phyloP scores from a whole-genome alignment of 345 rosid species.

The Eucalyptus sp. region DNA sequence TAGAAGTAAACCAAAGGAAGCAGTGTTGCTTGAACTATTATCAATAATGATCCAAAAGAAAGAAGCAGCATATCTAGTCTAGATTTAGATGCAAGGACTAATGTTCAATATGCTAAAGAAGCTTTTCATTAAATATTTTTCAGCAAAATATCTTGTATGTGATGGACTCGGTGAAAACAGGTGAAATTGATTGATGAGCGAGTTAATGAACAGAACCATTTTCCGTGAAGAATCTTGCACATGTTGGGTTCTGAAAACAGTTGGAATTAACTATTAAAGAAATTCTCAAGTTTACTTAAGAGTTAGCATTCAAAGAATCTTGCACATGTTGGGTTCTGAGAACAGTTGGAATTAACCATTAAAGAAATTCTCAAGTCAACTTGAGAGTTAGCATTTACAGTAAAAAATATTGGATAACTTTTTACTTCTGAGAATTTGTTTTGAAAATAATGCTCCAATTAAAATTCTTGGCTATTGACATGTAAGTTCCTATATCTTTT shows the following conservation, averaged over 20 bases:
- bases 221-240: background rate
- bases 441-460: background rate
- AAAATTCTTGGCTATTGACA: background rate
- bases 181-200: background rate
- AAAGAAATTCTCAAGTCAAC: background rate
- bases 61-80: background rate
- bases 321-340: background rate
- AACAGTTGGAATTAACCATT: background rate
- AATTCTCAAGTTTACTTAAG: background rate
- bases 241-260: background rate
- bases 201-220: background rate
- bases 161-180: background rate
- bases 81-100: background rate
- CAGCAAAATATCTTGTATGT: background rate
- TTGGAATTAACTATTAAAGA: background rate
- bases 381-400: background rate
- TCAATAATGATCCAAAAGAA: background rate
- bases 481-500: background rate
- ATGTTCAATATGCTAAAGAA: background rate
- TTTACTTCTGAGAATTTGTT: background rate
- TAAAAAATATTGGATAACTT: background rate
- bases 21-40: background rate
- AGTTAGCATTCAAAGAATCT: background rate
- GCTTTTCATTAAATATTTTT: background rate
- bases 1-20: background rate